Percentiles rank a stretch among this genome's conserved stretches.
Conservation (phyloP, 176 grass and related monocot species). For the Olyra latifolia region DNA sequence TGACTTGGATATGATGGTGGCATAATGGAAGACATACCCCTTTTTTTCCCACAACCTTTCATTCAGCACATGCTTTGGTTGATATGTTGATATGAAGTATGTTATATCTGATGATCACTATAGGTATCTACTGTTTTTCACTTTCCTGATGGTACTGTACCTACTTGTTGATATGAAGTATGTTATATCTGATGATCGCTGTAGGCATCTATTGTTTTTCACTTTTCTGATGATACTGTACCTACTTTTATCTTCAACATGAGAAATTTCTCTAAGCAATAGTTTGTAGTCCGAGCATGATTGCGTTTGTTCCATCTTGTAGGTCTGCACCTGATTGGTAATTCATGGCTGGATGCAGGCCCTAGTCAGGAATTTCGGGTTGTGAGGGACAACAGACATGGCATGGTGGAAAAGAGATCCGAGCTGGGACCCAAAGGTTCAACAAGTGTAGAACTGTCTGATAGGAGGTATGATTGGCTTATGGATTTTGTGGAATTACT, state of each 20-base stretch:
- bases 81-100: neutral
- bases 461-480: constrained; percentile 50
- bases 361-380: constrained; percentile 61
- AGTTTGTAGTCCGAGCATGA: neutral
- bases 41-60: too few species aligned
- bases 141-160: neutral
- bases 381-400: constrained; percentile 75
- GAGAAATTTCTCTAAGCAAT: neutral
- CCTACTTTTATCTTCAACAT: neutral
- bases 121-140: too few species aligned
- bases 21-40: too few species aligned
- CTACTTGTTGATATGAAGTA: neutral
- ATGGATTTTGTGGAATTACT: neutral
- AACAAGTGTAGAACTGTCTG: constrained; percentile 35
- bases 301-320: neutral
- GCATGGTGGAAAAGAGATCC: constrained; percentile 31
- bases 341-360: constrained; percentile 47
- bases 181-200: too few species aligned
- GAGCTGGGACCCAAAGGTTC: constrained; percentile 40
- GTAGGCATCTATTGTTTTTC: too few species aligned
- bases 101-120: too few species aligned
- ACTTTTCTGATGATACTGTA: neutral
- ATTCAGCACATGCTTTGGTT: too few species aligned
- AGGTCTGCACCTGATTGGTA: neutral
- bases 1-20: too few species aligned